Conservation (phyloP, 129 eudicot genomes). For the Solidago caesia region DNA sequence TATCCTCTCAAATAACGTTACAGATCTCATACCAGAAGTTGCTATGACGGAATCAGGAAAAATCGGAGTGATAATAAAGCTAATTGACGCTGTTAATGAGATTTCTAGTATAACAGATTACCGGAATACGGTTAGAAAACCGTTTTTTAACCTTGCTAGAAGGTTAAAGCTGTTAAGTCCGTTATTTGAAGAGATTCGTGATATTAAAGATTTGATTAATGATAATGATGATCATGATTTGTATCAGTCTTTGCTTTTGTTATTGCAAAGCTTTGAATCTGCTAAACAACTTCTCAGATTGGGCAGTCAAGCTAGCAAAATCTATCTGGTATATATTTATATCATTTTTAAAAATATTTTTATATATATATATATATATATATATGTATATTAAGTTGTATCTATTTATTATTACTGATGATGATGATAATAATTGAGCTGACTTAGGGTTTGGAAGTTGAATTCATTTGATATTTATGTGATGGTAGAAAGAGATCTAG, state of each 20-base stretch:
- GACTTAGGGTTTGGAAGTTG: too few species aligned
- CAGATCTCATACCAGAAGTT: too few species aligned
- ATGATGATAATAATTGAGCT: too few species aligned
- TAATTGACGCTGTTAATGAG: constrained; percentile 55
- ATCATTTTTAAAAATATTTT: neutral
- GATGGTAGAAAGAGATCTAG: too few species aligned
- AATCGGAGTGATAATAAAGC: constrained; percentile 35
- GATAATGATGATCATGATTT: constrained; percentile 18
- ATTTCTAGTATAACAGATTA: constrained; percentile 60
- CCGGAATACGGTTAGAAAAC: constrained; percentile 62
- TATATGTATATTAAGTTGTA: too few species aligned
- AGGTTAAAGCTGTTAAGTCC: constrained; percentile 83
- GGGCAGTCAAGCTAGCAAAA: constrained; percentile 82
- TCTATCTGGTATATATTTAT: constrained; percentile 55
- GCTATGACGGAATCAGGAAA: too few species aligned
- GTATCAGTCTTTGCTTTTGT: constrained; percentile 35
- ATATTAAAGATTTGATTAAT: constrained; percentile 28
- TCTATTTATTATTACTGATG: neutral
- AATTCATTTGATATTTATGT: too few species aligned
- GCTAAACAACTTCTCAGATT: constrained; percentile 69
- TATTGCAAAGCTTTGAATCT: constrained; percentile 44
- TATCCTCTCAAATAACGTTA: too few species aligned
- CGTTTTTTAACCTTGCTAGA: constrained; percentile 66
- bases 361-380: neutral
- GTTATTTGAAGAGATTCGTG: constrained; percentile 90